Evolutionary conservation across 306 rosid genomes (phyloP), one percentile per base, ranked within the genome.

Genomic region (Cotoneaster glaucophyllus): DNA sequence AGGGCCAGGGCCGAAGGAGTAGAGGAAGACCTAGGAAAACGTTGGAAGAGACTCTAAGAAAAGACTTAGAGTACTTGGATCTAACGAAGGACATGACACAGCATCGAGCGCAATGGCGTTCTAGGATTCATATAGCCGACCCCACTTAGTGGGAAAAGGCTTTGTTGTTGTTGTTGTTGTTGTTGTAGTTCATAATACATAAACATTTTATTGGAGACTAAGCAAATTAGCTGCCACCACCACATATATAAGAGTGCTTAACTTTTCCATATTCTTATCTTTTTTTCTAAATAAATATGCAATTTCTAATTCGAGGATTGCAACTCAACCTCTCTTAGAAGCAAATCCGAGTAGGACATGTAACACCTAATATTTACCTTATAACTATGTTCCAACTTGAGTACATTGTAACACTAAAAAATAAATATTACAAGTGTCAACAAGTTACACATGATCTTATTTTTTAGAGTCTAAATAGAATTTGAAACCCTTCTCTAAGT

Each of bases 101-200:
- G n/a, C n/a, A n/a, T n/a, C n/a, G n/a, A n/a, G n/a, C n/a, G n/a
- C n/a, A n/a, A n/a, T n/a, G n/a, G n/a, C n/a, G n/a, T n/a, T n/a
- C n/a, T n/a, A n/a, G n/a, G n/a, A n/a, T n/a, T n/a, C n/a, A n/a
- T n/a, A n/a, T n/a, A n/a, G n/a, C n/a, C n/a, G n/a, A n/a, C n/a
- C n/a, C n/a, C n/a, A n/a, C n/a, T n/a, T n/a, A n/a, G n/a, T n/a
- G n/a, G n/a, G n/a, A n/a, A n/a, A n/a, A n/a, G n/a, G n/a, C n/a
- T n/a, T n/a, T n/a, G n/a, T n/a, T n/a, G n/a, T n/a, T n/a, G n/a
- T n/a, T n/a, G n/a, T n/a, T n/a, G n/a, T n/a, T n/a, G n/a, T n/a
- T n/a, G n/a, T n/a, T n/a, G n/a, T n/a, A n/a, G n/a, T 57, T 18
- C 65, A n/a, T 63, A 21, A 78, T 72, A 13, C 66, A 64, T 67